These are phyloP conservation scores for Piromyces sp. DNA, from an alignment of 192 early-diverging fungal species.

Conservation along the genomic window DNA sequence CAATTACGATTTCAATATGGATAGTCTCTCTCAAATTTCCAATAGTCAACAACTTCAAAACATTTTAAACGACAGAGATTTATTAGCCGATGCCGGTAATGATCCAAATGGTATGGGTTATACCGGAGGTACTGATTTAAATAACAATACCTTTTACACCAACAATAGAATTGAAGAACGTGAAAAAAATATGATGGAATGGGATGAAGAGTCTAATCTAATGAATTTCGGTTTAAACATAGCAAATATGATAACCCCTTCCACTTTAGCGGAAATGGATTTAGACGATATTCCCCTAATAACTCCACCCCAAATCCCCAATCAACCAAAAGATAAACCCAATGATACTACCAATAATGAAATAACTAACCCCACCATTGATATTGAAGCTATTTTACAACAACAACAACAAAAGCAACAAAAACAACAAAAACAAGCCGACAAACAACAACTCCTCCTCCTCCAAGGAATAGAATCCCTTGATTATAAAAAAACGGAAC, in stretches of 20 bases:
- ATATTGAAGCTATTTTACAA: too few species aligned
- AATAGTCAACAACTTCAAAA: neutral
- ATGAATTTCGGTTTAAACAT: neutral
- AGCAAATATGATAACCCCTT: neutral
- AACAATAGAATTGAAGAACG: neutral
- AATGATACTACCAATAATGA: too few species aligned
- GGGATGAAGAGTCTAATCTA: neutral
- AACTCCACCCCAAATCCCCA: too few species aligned
- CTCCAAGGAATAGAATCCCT: neutral
- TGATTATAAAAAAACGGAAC: neutral
- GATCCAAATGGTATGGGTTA: neutral
- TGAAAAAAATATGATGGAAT: neutral
- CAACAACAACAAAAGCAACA: too few species aligned
- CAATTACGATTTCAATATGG: neutral
- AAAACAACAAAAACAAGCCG: too few species aligned
- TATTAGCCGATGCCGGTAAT: neutral
- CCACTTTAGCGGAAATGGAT: too few species aligned
- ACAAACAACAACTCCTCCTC: neutral
- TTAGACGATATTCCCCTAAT: too few species aligned
- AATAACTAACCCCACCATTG: too few species aligned
- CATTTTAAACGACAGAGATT: neutral
- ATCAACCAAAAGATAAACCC: too few species aligned
- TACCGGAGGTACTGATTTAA: neutral
- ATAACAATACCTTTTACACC: neutral
- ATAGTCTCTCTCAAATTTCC: neutral